Evolutionary conservation across 108 stramenopile genomes (phyloP).

Genomic region (Mayamaea pseudoterrestris): DNA sequence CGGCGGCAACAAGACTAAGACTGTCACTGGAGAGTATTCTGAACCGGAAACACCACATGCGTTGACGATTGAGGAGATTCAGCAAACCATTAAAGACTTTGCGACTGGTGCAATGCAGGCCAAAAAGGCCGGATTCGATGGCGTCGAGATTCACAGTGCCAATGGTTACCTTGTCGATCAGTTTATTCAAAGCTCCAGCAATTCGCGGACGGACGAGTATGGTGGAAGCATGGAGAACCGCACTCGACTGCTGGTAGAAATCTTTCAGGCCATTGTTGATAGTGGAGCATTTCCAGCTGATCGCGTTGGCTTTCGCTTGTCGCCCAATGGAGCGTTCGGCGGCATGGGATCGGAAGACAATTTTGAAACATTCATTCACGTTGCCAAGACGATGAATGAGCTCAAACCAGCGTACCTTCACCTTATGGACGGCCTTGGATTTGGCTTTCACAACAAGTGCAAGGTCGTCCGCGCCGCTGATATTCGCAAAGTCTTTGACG

Average conservation of each 20-base stretch:
- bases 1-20: constrained; percentile 15
- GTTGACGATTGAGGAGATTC: constrained; percentile 36
- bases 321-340: constrained; percentile 55
- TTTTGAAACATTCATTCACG: constrained; percentile 27
- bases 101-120: constrained; percentile 22
- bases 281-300: constrained; percentile 36
- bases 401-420: constrained; percentile 47
- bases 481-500: constrained; percentile 31
- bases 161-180: constrained; percentile 54
- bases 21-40: constrained; percentile 16
- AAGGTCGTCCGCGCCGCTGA: constrained; percentile 21
- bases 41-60: constrained; percentile 29
- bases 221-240: constrained; percentile 59
- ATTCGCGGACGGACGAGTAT: constrained; percentile 37
- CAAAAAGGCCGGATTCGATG: constrained; percentile 43
- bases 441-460: constrained; percentile 47
- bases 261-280: constrained; percentile 37
- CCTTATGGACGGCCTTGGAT: constrained; percentile 63
- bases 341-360: constrained; percentile 57
- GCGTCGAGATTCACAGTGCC: constrained; percentile 43
- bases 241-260: constrained; percentile 40
- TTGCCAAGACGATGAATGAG: constrained; percentile 29
- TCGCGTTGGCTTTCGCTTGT: constrained; percentile 53
- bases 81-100: constrained; percentile 23
- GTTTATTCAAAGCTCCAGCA: constrained; percentile 31